Evolutionary conservation across 2,329 filamentous ascomycete genomes (phyloP).

Genomic region (Apiospora arundinis): DNA sequence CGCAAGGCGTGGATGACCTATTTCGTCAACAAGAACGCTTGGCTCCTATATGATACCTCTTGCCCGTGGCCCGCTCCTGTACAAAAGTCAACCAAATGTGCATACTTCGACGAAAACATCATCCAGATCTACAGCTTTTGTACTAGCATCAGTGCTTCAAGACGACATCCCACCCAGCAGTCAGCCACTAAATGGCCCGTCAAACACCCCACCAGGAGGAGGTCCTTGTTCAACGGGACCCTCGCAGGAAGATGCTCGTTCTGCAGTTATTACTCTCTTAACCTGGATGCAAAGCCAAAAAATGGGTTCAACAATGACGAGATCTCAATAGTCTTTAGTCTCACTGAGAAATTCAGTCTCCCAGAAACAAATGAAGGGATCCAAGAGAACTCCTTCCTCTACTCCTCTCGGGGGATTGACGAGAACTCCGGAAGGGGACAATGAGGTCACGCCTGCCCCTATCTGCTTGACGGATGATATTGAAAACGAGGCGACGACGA

Average conservation of each 20-base stretch:
- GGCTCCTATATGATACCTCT: too few relatives aligned
- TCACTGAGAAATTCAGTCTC: slow-evolving; percentile 87
- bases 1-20: too few relatives aligned
- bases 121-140: too few relatives aligned
- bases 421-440: slow-evolving; percentile 63
- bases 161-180: too few relatives aligned
- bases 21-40: too few relatives aligned
- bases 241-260: slow-evolving; percentile 81
- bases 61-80: too few relatives aligned
- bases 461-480: slow-evolving; percentile 26
- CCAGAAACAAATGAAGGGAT: slow-evolving; percentile 54
- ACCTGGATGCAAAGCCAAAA: slow-evolving; percentile 76
- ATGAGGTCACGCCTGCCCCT: slow-evolving; percentile 50
- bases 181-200: too few relatives aligned
- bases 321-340: slow-evolving; percentile 76
- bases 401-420: slow-evolving; percentile 54
- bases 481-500: slow-evolving; percentile 45
- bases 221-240: too few relatives aligned
- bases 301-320: slow-evolving; percentile 77
- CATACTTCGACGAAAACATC: too few relatives aligned
- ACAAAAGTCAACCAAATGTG: too few relatives aligned
- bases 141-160: too few relatives aligned
- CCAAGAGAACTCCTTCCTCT: slow-evolving; percentile 29
- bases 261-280: slow-evolving; percentile 81
- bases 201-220: too few relatives aligned